Evolutionary conservation across 768 basidiomycete genomes (phyloP).

Genomic region (Trametes maxima): DNA sequence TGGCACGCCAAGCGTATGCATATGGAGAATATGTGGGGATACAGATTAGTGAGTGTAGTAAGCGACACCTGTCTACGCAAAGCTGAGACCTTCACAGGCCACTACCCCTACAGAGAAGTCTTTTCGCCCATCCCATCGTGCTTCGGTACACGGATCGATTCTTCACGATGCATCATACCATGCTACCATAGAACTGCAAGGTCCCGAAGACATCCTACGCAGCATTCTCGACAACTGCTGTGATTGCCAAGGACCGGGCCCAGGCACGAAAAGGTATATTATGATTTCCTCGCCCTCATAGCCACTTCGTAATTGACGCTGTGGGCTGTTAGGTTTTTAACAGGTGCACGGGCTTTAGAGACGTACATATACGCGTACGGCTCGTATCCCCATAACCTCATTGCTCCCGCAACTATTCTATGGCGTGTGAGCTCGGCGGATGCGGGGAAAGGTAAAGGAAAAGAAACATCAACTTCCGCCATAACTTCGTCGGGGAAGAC

Average conservation of each 20-base stretch:
- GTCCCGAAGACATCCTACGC: conserved; percentile 57
- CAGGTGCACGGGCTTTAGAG: conserved; percentile 67
- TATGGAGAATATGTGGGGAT: conserved; percentile 93
- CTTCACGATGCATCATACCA: conserved; percentile 90
- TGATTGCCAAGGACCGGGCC: conserved; percentile 63
- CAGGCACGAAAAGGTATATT: conserved; percentile 61
- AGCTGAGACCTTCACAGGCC: conserved; percentile 50
- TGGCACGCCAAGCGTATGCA: conserved; percentile 98
- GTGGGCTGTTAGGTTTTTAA: conserved; percentile 51
- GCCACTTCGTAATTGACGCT: background rate
- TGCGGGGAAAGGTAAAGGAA: conserved; percentile 32
- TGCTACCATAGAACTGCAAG: conserved; percentile 73
- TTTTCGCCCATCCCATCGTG: conserved; percentile 89
- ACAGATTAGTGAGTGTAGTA: conserved; percentile 62
- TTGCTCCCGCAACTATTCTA: conserved; percentile 72
- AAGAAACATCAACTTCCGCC: background rate
- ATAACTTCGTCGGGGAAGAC: conserved; percentile 2
- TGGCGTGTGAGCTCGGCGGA: conserved; percentile 52
- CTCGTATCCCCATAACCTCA: conserved; percentile 67
- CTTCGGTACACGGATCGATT: conserved; percentile 81
- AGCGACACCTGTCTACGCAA: background rate
- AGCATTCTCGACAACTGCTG: conserved; percentile 55
- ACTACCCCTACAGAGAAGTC: conserved; percentile 89
- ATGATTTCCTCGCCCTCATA: background rate
- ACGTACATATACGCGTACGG: conserved; percentile 65